Percentiles rank a stretch among this genome's conserved stretches.
phyloP scores from a whole-genome alignment of 2,329 filamentous ascomycete genomes.

The Talaromyces sp. region DNA sequence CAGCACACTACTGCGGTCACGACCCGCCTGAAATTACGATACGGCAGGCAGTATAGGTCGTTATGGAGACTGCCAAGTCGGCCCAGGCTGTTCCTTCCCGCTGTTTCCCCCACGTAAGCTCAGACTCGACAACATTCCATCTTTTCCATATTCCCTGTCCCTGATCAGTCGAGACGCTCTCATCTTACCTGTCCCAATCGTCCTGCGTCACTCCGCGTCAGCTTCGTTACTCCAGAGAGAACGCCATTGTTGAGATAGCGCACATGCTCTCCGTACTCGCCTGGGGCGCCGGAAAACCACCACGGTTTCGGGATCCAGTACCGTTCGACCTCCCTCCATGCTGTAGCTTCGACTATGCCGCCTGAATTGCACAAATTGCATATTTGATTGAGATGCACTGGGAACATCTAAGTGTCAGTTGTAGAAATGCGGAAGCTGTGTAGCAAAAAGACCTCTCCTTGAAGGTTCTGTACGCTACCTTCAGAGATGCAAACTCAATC shows the following conservation, averaged over 20 bases:
- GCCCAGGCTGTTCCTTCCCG: not conserved
- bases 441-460: not conserved
- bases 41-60: not conserved
- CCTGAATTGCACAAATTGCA: not conserved
- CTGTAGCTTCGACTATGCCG: not conserved
- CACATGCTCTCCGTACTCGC: not conserved
- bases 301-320: not conserved
- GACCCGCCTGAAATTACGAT: not conserved
- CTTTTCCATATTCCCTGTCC: not conserved
- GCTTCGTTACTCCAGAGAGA: not conserved
- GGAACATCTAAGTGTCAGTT: not conserved
- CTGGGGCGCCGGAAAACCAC: not conserved
- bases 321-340: not conserved
- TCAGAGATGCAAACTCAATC: not conserved
- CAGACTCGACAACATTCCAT: not conserved
- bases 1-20: not conserved
- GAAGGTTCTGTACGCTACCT: not conserved
- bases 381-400: not conserved
- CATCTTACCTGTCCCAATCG: not conserved
- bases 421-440: not conserved
- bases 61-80: not conserved
- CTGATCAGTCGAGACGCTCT: not conserved
- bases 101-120: not conserved
- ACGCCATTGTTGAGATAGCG: conserved; percentile 2
- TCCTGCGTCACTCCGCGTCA: not conserved